Evolutionary conservation across 805 yeast genomes (phyloP).

Genomic region (Candida ipomoeae): DNA sequence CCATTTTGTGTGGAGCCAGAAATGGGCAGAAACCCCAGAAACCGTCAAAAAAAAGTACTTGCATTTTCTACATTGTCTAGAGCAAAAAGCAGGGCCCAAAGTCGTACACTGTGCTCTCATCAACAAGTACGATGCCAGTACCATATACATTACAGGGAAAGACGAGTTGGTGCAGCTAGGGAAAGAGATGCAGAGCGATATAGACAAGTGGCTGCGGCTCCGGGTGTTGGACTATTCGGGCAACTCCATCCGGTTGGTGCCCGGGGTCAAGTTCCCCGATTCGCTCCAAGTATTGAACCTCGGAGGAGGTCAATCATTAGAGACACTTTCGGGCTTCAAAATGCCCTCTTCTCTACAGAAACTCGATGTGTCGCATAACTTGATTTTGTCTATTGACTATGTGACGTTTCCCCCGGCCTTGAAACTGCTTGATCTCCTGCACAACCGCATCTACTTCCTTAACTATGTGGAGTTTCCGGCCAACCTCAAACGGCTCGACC

Average conservation of each 20-base stretch:
- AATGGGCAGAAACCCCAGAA: constrained; percentile 29
- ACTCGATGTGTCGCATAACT: constrained; percentile 32
- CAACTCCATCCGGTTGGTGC: constrained; percentile 34
- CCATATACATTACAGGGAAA: constrained; percentile 32
- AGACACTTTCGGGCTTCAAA: constrained; percentile 37
- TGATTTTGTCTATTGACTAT: constrained; percentile 33
- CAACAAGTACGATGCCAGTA: constrained; percentile 31
- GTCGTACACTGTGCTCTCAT: constrained; percentile 38
- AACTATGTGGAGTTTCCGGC: constrained; percentile 38
- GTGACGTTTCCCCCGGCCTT: constrained; percentile 32
- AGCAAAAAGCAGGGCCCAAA: constrained; percentile 22
- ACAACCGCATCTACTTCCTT: constrained; percentile 37
- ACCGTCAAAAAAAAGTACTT: constrained; percentile 24
- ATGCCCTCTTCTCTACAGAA: constrained; percentile 30
- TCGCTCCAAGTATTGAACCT: constrained; percentile 34
- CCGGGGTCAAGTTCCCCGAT: constrained; percentile 39
- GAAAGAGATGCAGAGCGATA: constrained; percentile 35
- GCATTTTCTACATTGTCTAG: constrained; percentile 22
- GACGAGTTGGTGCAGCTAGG: constrained; percentile 30
- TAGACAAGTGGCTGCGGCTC: constrained; percentile 32
- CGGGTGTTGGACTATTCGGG: constrained; percentile 35
- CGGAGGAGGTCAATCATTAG: constrained; percentile 38
- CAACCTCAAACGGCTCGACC: constrained; percentile 26
- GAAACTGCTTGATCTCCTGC: constrained; percentile 30
- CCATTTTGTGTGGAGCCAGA: constrained; percentile 33